Percentiles rank a stretch among this genome's conserved stretches.
Evolutionary conservation across 2,329 filamentous ascomycete species (phyloP).

Genomic region (Emmonsiellopsis sp.): DNA sequence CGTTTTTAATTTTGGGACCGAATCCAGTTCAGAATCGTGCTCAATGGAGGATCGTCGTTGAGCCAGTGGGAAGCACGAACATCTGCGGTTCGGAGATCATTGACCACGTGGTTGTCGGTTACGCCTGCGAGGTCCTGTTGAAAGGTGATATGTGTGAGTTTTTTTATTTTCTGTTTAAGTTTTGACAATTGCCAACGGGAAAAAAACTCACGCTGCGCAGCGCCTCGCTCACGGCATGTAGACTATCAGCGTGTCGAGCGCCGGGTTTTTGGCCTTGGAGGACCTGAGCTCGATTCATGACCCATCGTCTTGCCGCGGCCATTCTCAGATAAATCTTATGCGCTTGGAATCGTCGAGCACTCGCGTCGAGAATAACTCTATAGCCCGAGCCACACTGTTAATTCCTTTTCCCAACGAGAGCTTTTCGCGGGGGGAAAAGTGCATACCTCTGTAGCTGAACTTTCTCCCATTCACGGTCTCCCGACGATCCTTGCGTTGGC

Average conservation of each 20-base stretch:
- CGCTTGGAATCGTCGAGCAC: constrained; percentile 51
- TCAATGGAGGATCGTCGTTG: constrained; percentile 49
- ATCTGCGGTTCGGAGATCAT: constrained; percentile 47
- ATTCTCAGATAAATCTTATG: constrained; percentile 52
- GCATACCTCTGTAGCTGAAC: constrained; percentile 47
- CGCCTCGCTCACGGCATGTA: constrained; percentile 40
- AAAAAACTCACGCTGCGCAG: constrained; percentile 38
- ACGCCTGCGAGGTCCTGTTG: constrained; percentile 47
- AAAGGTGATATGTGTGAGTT: constrained; percentile 1
- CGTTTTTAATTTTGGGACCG: constrained; percentile 22
- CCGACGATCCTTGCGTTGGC: constrained; percentile 29
- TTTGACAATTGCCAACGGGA: not conserved
- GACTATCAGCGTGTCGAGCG: constrained; percentile 36
- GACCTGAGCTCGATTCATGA: constrained; percentile 42
- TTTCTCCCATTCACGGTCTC: constrained; percentile 46
- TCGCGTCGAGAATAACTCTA: constrained; percentile 53
- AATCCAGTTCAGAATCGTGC: constrained; percentile 39
- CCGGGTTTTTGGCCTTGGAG: constrained; percentile 42
- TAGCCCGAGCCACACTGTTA: constrained; percentile 9
- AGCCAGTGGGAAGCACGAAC: constrained; percentile 51
- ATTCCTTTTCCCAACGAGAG: not conserved
- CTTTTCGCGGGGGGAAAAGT: not conserved
- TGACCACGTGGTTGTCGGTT: constrained; percentile 48
- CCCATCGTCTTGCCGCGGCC: constrained; percentile 50
- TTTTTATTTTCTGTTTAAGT: not conserved